Percentiles rank a stretch among this genome's conserved stretches.
Conservation (phyloP, 2,329 filamentous ascomycete species). For the Aureobasidium pullulans region DNA sequence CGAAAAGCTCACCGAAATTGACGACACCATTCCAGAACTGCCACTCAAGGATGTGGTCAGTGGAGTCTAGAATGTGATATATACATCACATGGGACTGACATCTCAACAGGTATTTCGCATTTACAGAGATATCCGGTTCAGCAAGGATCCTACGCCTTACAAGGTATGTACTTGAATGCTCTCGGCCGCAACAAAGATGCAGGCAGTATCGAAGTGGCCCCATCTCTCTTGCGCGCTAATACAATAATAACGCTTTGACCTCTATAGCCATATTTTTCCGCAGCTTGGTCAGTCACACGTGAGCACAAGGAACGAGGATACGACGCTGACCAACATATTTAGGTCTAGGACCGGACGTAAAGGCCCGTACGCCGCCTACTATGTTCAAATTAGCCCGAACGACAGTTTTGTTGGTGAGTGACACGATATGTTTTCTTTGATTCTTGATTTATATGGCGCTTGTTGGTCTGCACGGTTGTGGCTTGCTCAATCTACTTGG, state of each 20-base stretch:
- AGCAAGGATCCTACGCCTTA: constrained; percentile 79
- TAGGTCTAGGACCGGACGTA: constrained; percentile 74
- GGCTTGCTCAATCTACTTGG: constrained; percentile 3
- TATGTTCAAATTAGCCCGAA: constrained; percentile 75
- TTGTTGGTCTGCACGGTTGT: background rate
- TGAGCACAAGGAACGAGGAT: constrained; percentile 6
- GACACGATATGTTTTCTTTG: background rate
- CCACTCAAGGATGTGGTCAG: constrained; percentile 72
- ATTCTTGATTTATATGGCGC: background rate
- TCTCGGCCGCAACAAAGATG: background rate
- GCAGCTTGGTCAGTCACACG: constrained; percentile 58
- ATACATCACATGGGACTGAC: background rate
- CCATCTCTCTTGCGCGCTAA: background rate
- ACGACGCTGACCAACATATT: constrained; percentile 7
- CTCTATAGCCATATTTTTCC: constrained; percentile 65
- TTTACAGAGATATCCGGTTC: constrained; percentile 81
- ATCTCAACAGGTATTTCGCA: constrained; percentile 61
- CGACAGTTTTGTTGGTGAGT: constrained; percentile 63
- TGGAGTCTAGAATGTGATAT: constrained; percentile 3
- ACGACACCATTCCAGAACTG: constrained; percentile 78
- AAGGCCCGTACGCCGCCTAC: constrained; percentile 81
- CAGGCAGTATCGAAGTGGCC: background rate
- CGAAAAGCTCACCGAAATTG: constrained; percentile 60
- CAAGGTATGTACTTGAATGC: constrained; percentile 53
- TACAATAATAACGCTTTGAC: constrained; percentile 10